phyloP scores from a whole-genome alignment of 208 protist species.

The Leishmania arabica region DNA sequence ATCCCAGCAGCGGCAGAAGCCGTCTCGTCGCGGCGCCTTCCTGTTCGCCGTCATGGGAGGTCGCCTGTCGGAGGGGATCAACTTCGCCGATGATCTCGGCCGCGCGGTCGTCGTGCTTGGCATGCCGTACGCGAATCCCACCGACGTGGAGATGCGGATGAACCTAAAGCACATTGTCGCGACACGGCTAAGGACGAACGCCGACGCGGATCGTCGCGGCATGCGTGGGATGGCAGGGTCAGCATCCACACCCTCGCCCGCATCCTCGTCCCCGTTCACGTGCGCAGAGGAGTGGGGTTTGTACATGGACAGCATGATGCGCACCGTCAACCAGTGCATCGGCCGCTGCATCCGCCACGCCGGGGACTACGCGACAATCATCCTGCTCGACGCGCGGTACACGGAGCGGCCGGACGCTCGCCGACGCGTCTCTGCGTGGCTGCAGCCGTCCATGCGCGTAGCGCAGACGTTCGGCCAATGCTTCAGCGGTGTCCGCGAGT shows the following conservation, averaged over 20 bases:
- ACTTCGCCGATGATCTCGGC: constrained; percentile 97
- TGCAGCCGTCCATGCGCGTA: constrained; percentile 63
- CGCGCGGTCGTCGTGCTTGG: constrained; percentile 95
- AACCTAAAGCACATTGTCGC: constrained; percentile 78
- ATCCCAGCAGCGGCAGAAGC: too few species aligned
- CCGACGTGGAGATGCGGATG: constrained; percentile 90
- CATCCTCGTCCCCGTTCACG: constrained; percentile 26
- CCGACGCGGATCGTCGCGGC: not conserved
- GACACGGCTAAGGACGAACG: constrained; percentile 18
- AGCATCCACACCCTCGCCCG: not conserved
- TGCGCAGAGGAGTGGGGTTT: constrained; percentile 60
- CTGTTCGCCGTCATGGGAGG: constrained; percentile 96
- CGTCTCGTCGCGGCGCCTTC: constrained; percentile 74
- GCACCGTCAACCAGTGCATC: constrained; percentile 96
- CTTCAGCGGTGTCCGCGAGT: constrained; percentile 64
- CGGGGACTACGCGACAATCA: constrained; percentile 93
- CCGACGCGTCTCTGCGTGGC: constrained; percentile 53
- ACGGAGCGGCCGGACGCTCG: constrained; percentile 50
- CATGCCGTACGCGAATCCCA: constrained; percentile 95
- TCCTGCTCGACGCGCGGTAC: constrained; percentile 94
- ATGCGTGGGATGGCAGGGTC: not conserved
- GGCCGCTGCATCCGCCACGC: constrained; percentile 95
- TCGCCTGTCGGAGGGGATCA: constrained; percentile 98
- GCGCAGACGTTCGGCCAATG: constrained; percentile 63
- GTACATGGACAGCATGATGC: constrained; percentile 96